These are phyloP conservation scores for Cyclotella kingstonii DNA, from an alignment of 108 stramenopile species.

Conservation along the genomic window DNA sequence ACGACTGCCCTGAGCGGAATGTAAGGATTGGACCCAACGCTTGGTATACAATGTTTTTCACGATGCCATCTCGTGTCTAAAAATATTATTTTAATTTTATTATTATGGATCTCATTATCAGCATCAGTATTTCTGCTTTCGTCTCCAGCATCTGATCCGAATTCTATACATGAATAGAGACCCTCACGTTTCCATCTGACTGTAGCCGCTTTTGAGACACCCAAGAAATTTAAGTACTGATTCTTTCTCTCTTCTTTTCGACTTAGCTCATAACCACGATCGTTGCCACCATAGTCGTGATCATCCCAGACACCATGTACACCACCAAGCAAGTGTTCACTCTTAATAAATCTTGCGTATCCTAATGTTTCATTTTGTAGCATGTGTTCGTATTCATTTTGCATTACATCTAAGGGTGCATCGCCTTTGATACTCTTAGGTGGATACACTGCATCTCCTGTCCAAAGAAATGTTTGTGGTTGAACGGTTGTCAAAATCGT, in stretches of 20 bases:
- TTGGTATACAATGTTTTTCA: constrained; percentile 72
- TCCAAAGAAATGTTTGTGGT: constrained; percentile 76
- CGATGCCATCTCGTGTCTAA: constrained; percentile 84
- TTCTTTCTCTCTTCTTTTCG: constrained; percentile 48
- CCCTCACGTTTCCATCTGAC: constrained; percentile 40
- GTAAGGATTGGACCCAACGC: constrained; percentile 44
- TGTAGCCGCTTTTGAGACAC: constrained; percentile 20
- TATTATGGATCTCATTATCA: constrained; percentile 6
- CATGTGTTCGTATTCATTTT: constrained; percentile 57
- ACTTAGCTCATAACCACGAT: constrained; percentile 64
- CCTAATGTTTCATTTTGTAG: constrained; percentile 65
- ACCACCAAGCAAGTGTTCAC: constrained; percentile 1
- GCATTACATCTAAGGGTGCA: constrained; percentile 42
- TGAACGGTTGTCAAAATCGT: constrained; percentile 23
- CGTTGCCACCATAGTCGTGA: constrained; percentile 93
- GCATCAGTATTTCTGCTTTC: constrained; percentile 2
- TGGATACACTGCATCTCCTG: constrained; percentile 82
- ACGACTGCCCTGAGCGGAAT: constrained; percentile 52
- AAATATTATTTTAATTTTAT: constrained; percentile 61
- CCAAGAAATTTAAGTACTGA: constrained; percentile 75
- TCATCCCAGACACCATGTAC: constrained; percentile 87
- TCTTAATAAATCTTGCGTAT: constrained; percentile 43
- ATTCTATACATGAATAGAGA: constrained; percentile 61
- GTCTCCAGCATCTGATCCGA: constrained; percentile 10
- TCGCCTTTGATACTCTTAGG: constrained; percentile 48